Percentiles rank a stretch among this genome's conserved stretches.
phyloP scores from a whole-genome alignment of 306 rosid genomes.

The Benincasa hispida region DNA sequence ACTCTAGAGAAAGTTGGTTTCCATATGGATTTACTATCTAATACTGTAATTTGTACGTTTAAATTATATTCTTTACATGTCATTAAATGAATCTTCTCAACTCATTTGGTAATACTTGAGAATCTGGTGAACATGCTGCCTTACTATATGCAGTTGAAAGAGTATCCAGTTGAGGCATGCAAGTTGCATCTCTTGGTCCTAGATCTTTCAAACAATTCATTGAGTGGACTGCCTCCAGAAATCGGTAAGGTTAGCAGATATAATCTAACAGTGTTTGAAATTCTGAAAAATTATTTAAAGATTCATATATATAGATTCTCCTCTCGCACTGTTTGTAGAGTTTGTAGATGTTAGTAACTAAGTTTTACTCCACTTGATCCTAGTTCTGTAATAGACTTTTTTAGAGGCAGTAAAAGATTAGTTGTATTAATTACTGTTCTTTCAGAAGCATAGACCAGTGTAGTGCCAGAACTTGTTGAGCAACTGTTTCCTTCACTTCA shows the following conservation, averaged over 20 bases:
- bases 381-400: background rate
- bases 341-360: background rate
- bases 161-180: slow-evolving; percentile 90
- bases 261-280: background rate
- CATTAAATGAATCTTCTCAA: background rate
- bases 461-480: background rate
- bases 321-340: background rate
- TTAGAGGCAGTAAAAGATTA: background rate
- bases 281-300: background rate
- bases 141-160: slow-evolving; percentile 60
- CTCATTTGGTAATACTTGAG: background rate
- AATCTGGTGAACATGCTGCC: slow-evolving; percentile 7
- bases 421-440: background rate
- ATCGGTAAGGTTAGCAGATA: slow-evolving; percentile 49
- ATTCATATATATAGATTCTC: background rate
- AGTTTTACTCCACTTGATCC: background rate
- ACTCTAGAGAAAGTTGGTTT: background rate
- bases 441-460: background rate
- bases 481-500: background rate
- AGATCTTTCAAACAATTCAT: slow-evolving; percentile 88
- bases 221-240: slow-evolving; percentile 83
- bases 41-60: background rate
- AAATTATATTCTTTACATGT: background rate
- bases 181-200: slow-evolving; percentile 53
- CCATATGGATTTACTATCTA: background rate